These are phyloP conservation scores for Clarireedia hainanense DNA, from an alignment of 2,329 filamentous ascomycete genomes.

Conservation along the genomic window DNA sequence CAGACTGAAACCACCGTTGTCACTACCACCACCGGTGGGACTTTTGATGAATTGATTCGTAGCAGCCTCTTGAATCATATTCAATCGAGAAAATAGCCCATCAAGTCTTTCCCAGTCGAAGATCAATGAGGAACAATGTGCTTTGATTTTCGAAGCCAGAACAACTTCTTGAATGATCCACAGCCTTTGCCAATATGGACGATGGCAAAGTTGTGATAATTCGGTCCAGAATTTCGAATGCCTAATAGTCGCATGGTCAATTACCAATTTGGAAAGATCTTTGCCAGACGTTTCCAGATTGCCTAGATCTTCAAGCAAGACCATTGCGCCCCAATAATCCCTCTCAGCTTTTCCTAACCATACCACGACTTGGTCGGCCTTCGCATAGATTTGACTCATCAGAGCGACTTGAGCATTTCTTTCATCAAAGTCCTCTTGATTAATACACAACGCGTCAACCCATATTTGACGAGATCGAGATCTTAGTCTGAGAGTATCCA, in stretches of 20 bases:
- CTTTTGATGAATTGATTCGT: background rate
- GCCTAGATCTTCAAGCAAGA: slow-evolving; percentile 1
- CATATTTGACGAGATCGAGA: slow-evolving; percentile 2
- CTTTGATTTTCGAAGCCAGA: slow-evolving; percentile 7
- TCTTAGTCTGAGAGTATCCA: background rate
- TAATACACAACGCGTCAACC: slow-evolving; percentile 8
- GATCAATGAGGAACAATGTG: slow-evolving; percentile 2
- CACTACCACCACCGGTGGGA: background rate
- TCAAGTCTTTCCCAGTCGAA: slow-evolving; percentile 6
- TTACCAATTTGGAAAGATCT: background rate
- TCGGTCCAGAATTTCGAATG: slow-evolving; percentile 8
- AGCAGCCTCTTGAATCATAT: background rate
- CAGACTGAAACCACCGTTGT: background rate
- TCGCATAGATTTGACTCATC: slow-evolving; percentile 5
- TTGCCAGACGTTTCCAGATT: background rate
- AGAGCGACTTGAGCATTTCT: slow-evolving; percentile 5
- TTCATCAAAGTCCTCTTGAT: slow-evolving; percentile 7
- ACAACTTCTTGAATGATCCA: slow-evolving; percentile 9
- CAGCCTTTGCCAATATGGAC: slow-evolving; percentile 6
- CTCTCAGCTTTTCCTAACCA: slow-evolving; percentile 5
- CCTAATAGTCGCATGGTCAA: background rate
- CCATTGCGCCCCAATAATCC: slow-evolving; percentile 8
- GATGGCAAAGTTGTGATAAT: background rate
- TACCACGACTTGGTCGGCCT: slow-evolving; percentile 2
- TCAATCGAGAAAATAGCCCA: slow-evolving; percentile 3